Evolutionary conservation across 768 basidiomycete species (phyloP), one percentile per base, ranked within the genome.

Genomic region (Coprinellus micaceus): DNA sequence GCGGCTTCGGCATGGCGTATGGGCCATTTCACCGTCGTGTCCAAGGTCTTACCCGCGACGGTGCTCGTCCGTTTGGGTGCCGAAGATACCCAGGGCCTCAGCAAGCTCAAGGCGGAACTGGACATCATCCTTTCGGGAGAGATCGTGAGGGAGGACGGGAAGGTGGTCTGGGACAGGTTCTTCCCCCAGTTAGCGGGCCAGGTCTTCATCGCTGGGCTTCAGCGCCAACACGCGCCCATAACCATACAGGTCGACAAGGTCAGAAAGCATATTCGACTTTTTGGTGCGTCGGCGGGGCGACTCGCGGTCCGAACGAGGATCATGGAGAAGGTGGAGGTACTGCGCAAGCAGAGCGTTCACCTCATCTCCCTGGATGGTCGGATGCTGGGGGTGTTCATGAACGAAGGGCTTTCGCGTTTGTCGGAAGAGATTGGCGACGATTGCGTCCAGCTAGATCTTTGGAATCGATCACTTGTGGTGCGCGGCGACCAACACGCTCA

Each of bases 91-190:
- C 76, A 76, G 52, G 69, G 79, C 6, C 65, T 92, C 1, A 80
- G 81, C 0, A 67, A 66, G 39, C 74, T 88, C 52, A 90, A 89
- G 61, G 65, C 71, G 2, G 76, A 83, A 58, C 75, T 89, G 21
- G 86, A 89, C 63, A 74, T 74, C n/a, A 71, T 86, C 11, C 63
- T 86, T 0, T 79, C 76, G 2, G 89, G 89, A 0, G 85, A 91
- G 59, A 69, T 78, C 2, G 66, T 89, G 30, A 74, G 69, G 25
- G 62, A 78, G 17, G 76, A 82, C 44, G 81, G 77, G 26, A 78
- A 79, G 39, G 69, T 75, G 1, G 70, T 80, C 7, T 92, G 89
- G 89, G 85, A 91, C 57, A 71, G 75, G 3, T 90, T 82, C 67
- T 85, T 92, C 58, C 63, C 64, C 21, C 59, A 72, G 3, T 56